Base-by-base conservation (phyloP, 768 basidiomycete species). In the Agaricus subrufescens region DNA sequence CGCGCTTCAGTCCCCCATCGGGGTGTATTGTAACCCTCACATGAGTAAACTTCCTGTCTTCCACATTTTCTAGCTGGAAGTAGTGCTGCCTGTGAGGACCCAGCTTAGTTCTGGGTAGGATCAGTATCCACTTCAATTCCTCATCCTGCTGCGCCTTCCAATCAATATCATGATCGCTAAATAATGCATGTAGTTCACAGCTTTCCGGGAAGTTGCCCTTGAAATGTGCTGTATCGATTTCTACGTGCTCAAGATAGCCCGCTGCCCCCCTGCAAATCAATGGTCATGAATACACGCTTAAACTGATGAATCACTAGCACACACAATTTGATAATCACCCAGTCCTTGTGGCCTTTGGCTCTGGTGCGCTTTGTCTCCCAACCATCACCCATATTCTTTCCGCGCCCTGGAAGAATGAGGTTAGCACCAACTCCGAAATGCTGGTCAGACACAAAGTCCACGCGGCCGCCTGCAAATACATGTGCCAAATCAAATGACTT, bases 351-450 rank as follows among this genome's bases (percentile, higher is more conserved):
- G 39, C 80, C 92, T 52, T 80, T 79, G 43, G 73, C 76, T 52
- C 91, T 79, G 64, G 89, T 95, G 58, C 97, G 79, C 67, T 89
- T 93, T 3, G 96, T 98, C 72, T 99, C 97, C 97, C 97, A 99
- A 3, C 97, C 97, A 66, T 97, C 95, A 4, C 94, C 86, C 94
- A 99, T 99, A 64, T 96, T 88, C 66, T 85, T 86, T 27, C 91
- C 96, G 69, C 95, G 73, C 29, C 96, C 96, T 1, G 96, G 95
- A 39, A 97, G 75, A 46, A 98, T 84, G 58, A 99, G 73, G 69
- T 99, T 98, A 3, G 86, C 81, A 3, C 94, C 96, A 9, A 89
- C 82, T 23, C 94, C 95, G 63, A 91, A 99, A 73, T 99, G 96
- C 66, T 98, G 94, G 71, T 99, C 93, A 43, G 93, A 96, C 23